Evolutionary conservation across 306 rosid species (phyloP), one percentile per base, ranked within the genome.

Genomic region (Dryas alaskensis): DNA sequence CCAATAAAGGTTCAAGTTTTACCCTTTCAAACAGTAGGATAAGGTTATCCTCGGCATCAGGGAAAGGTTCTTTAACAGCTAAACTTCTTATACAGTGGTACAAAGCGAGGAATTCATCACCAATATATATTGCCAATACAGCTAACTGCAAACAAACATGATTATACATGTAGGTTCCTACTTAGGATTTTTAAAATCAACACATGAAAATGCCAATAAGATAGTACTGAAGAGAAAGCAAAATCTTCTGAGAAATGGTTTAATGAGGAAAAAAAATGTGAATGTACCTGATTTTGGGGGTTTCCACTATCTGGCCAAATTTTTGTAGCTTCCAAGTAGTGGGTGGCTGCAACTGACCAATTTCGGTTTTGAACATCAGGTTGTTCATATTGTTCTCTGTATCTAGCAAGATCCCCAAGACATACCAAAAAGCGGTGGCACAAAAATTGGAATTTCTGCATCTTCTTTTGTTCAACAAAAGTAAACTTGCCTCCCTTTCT

Each of bases 281-380:
- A 52, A 61, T 72, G 50, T 74, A 94, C 99, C 96, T 92, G 99
- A 88, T 94, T 94, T 43, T 94, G 99, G 3, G 99, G 96, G 65
- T 88, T 92, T 50, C 99, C 99, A 75, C 97, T 90, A 67, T 94
- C 92, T 60, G 97, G 97, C 99, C 93, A 94, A 74, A 88, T 84
- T 83, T 83, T 85, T 58, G 98, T 78, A 64, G 99, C 96, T 86
- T 87, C 92, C 86, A 94, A 73, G 84, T 94, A 95, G 82, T 90
- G 86, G 17, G 87, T 71, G 60, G 99, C 99, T 49, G 99, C 93
- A 82, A 81, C 83, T n/a, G 94, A 86, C 99, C 99, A 95, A 74
- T 89, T 87, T 40, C 79, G 96, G 57, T 60, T 74, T 75, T 70
- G 88, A 42, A 40, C 31, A 64, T 88, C 88, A 45, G 84, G 83